These are phyloP conservation scores for Penicillium lagena DNA, from an alignment of 495 filamentous ascomycete genomes.

Conservation along the genomic window DNA sequence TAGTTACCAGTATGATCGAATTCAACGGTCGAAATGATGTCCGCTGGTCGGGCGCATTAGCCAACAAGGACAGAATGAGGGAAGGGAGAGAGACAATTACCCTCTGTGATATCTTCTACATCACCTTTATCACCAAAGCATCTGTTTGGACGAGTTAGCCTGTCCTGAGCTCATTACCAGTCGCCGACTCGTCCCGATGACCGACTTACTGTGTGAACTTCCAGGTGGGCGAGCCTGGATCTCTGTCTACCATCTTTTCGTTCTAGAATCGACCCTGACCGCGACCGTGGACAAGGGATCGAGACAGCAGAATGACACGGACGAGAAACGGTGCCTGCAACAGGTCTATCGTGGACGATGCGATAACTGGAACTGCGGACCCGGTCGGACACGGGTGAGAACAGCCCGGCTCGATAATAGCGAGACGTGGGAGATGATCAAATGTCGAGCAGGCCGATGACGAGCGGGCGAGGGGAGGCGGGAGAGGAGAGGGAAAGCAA, in stretches of 20 bases:
- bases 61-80: constrained; percentile 6
- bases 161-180: background rate
- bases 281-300: background rate
- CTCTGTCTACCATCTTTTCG: constrained; percentile 88
- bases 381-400: background rate
- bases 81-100: constrained; percentile 38
- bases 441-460: background rate
- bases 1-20: constrained; percentile 99
- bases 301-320: background rate
- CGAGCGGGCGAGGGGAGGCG: background rate
- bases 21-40: constrained; percentile 99
- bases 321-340: constrained; percentile 4
- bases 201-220: constrained; percentile 98
- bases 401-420: background rate
- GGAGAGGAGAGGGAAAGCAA: constrained; percentile 6
- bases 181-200: background rate
- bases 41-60: constrained; percentile 50
- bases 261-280: constrained; percentile 37
- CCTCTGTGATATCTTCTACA: constrained; percentile 99
- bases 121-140: constrained; percentile 99
- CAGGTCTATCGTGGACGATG: background rate
- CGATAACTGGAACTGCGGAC: background rate
- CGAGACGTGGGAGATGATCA: background rate
- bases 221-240: constrained; percentile 91
- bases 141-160: constrained; percentile 40